Evolutionary conservation across 176 grass and related monocot genomes (phyloP).

Genomic region (Phoenix dactylifera): DNA sequence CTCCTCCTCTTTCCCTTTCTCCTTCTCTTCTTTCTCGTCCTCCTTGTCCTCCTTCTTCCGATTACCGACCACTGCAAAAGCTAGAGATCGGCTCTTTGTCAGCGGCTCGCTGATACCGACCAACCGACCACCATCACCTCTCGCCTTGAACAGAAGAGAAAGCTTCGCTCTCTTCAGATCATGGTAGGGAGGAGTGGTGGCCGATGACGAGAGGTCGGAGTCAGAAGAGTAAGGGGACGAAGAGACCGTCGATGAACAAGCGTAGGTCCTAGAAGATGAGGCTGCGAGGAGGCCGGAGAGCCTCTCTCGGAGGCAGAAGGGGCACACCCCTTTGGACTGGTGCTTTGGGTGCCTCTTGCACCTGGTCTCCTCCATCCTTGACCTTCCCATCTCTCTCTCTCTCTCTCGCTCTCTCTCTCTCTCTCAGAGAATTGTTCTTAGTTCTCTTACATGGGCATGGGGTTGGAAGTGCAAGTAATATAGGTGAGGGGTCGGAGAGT

Average conservation of each 20-base stretch:
- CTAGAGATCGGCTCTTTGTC: constrained; percentile 33
- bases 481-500: too few species aligned
- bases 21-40: constrained; percentile 10
- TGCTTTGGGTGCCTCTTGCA: constrained; percentile 11
- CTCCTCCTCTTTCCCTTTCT: constrained; percentile 1
- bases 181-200: constrained; percentile 24
- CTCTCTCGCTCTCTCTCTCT: too few species aligned
- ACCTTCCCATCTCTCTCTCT: not conserved
- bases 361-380: not conserved
- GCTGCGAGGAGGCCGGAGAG: constrained; percentile 15
- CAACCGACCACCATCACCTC: not conserved
- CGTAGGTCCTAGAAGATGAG: constrained; percentile 18
- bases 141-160: constrained; percentile 19
- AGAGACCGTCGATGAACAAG: constrained; percentile 12
- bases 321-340: constrained; percentile 5
- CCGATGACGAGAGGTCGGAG: constrained; percentile 29
- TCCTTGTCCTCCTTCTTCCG: constrained; percentile 25
- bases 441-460: too few species aligned
- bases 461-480: too few species aligned
- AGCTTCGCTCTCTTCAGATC: not conserved
- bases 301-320: constrained; percentile 1
- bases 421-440: too few species aligned
- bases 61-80: constrained; percentile 6
- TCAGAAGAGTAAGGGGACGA: constrained; percentile 26
- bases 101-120: constrained; percentile 4